A percentile compares a stretch with the other conserved stretches of the same genome.
Evolutionary conservation across 192 early-diverging fungal species (phyloP).

Genomic region (Chytriomyces sp.): DNA sequence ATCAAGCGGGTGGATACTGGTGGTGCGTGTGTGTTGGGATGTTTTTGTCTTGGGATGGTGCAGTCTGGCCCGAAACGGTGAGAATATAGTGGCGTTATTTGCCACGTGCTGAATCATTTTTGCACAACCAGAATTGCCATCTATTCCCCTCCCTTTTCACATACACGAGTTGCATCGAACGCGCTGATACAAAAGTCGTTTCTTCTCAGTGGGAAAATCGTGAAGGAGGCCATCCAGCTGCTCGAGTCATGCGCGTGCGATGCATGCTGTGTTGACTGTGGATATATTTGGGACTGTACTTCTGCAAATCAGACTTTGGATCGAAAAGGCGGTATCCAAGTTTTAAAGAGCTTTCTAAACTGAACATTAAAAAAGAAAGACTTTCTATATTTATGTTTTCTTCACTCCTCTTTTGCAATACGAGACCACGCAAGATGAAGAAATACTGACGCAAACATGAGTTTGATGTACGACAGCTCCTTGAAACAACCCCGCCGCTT

Average conservation of each 20-base stretch:
- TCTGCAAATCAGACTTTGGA: slow-evolving; percentile 51
- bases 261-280: slow-evolving; percentile 57
- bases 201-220: slow-evolving; percentile 39
- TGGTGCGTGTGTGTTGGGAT: slow-evolving; percentile 33
- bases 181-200: slow-evolving; percentile 48
- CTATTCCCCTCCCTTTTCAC: slow-evolving; percentile 47
- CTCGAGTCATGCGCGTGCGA: slow-evolving; percentile 54
- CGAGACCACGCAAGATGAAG: too few relatives aligned
- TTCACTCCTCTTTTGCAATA: too few relatives aligned
- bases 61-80: slow-evolving; percentile 1
- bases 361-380: too few relatives aligned
- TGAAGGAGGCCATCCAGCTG: slow-evolving; percentile 38
- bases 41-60: slow-evolving; percentile 8
- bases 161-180: slow-evolving; percentile 32
- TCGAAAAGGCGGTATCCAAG: slow-evolving; percentile 54
- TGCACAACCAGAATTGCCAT: slow-evolving; percentile 29
- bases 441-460: too few relatives aligned
- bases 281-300: slow-evolving; percentile 51
- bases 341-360: slow-evolving; percentile 43
- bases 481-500: too few relatives aligned
- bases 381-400: too few relatives aligned
- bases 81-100: not conserved
- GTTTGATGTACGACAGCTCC: too few relatives aligned
- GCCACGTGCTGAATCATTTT: not conserved
- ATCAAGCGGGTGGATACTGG: slow-evolving; percentile 35